Base-by-base conservation (phyloP, 2,329 filamentous ascomycete species). In the Aureobasidium vineae region DNA sequence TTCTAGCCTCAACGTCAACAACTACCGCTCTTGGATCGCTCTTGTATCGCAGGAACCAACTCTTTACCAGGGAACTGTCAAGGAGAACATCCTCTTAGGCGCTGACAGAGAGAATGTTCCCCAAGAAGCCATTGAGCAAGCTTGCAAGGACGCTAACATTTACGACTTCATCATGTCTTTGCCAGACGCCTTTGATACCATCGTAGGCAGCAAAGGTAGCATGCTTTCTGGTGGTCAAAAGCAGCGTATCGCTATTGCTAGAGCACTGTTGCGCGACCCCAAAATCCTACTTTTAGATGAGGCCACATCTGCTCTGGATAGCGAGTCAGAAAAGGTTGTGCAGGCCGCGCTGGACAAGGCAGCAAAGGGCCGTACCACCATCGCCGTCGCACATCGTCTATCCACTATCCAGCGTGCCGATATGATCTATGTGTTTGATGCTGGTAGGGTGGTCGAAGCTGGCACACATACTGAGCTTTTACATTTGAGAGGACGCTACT, bases 1-100 rank as follows among this genome's bases (percentile, higher is more conserved):
- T 72, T 89, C 87, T 68, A 83, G 83, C 13, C 82, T 97, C 57
- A 94, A 96, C 73, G 82, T 97, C 73, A 92, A 91, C 77, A 87
- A 93, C 65, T 97, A 97, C 79, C 89, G 95, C 63, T 88, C 85
- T 21, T 86, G 88, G 76, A 85, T 98, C 69, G 90, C 94, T 0
- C 88, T 99, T 11, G 94, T 99, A 16, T 92, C 90, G 40, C 95
- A 98, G 75, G 95, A 98, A 76, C 94, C 95, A 0, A 97, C 94
- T 0, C 80, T 99, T 0, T 99, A 97, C 78, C 92, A 96, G 76
- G 95, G 94, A 50, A 93, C 90, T 0, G 91, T 99, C 73, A 86
- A 85, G 70, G 93, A 98, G 40, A 98, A 98, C 75, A 92, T 98
- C 69, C 79, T 96, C 5, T 85, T 98, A 4, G 92, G 92, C 13